phyloP scores from a whole-genome alignment of 2,329 filamentous ascomycete species.

The Aureobasidium sp. region DNA sequence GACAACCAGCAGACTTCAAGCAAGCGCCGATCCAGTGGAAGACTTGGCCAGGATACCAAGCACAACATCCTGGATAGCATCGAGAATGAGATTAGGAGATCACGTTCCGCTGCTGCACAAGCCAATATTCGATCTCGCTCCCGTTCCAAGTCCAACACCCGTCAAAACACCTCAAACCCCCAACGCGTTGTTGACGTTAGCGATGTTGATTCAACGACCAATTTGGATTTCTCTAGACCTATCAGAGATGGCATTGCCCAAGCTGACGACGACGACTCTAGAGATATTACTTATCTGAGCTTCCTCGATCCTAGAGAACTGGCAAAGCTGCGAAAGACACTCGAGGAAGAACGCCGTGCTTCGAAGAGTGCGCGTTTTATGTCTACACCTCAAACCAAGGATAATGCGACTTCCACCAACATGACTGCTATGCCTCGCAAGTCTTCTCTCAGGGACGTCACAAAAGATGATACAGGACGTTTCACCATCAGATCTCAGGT shows the following conservation, averaged over 20 bases:
- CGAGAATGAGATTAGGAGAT: slow-evolving; percentile 26
- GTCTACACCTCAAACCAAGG: slow-evolving; percentile 19
- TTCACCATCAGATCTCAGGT: slow-evolving; percentile 21
- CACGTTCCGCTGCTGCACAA: slow-evolving; percentile 17
- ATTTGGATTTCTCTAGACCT: slow-evolving; percentile 18
- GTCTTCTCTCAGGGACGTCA: slow-evolving; percentile 49
- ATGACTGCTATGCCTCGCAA: slow-evolving; percentile 42
- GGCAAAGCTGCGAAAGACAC: slow-evolving; percentile 45
- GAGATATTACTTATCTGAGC: slow-evolving; percentile 48
- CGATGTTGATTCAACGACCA: slow-evolving; percentile 22
- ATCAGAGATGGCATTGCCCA: slow-evolving; percentile 17
- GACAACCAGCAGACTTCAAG: not conserved
- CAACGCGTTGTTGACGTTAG: slow-evolving; percentile 16
- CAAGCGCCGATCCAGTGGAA: slow-evolving; percentile 1
- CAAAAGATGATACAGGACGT: slow-evolving; percentile 31
- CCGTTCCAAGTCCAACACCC: slow-evolving; percentile 21
- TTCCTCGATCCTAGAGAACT: slow-evolving; percentile 48
- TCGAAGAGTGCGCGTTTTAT: slow-evolving; percentile 31
- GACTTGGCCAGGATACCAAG: slow-evolving; percentile 17
- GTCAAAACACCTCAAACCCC: not conserved
- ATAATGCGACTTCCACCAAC: slow-evolving; percentile 36
- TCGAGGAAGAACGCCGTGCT: slow-evolving; percentile 49
- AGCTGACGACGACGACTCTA: slow-evolving; percentile 20
- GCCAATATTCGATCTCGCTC: slow-evolving; percentile 12
- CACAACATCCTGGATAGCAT: slow-evolving; percentile 22